Evolutionary conservation across 2,329 filamentous ascomycete genomes (phyloP), one percentile per base, ranked within the genome.

Genomic region (Sclerotinia nivalis): DNA sequence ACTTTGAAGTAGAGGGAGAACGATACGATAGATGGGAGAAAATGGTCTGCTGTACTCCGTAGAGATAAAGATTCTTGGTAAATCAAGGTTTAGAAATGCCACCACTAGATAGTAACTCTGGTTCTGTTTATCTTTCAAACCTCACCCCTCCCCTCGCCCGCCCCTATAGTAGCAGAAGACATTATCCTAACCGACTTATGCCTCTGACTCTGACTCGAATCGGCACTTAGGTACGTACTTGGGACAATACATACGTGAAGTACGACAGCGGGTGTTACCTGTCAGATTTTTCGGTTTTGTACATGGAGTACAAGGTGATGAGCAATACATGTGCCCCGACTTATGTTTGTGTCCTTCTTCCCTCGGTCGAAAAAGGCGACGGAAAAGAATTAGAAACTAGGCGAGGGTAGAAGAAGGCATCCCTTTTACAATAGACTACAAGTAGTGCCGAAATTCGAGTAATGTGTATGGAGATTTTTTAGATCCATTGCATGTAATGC

Each of bases 221-320:
- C 52, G 55, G 54, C 40, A n/a, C 45, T 65, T 37, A 10, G n/a
- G n/a, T 64, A 34, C 20, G 50, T 45, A 22, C 49, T 55, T 54
- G 20, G 52, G 25, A 49, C 15, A 28, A 40, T 52, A 34, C 28
- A 49, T 60, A 43, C 28, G 60, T 61, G 34, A 50, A 50, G 49
- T 56, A 66, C 62, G 49, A 60, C 65, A 60, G 54, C 65, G 65
- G 65, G 65, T 67, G 65, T 67, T 60, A 67, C 54, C 54, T 67
- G 65, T 61, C 65, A 67, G 55, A 49, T 67, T 40, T 49, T 28
- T 60, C 43, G 28, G 65, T 40, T 37, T 60, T 18, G 54, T 40
- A 67, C 54, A 37, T 59, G 65, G 18, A 22, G 34, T 59, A 58
- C 64, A 47, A 59, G 40, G 40, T 66, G 43, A 31, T 56, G 49